phyloP scores from a whole-genome alignment of 2,329 filamentous ascomycete species.

The Claviceps humidiphila region DNA sequence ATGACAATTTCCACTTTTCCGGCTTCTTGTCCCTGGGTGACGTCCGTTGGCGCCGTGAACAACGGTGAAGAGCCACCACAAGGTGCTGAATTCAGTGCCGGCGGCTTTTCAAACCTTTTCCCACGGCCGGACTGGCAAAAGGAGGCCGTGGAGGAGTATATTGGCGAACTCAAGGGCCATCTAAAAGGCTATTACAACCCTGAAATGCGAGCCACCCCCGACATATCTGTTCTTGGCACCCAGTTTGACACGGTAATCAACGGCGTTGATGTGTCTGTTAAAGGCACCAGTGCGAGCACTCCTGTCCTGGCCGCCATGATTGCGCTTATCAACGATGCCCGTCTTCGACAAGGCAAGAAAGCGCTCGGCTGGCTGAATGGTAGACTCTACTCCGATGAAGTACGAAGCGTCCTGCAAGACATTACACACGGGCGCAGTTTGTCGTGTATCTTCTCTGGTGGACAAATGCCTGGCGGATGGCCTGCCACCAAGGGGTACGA shows the following conservation, averaged over 20 bases:
- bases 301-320: constrained; percentile 42
- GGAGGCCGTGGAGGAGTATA: constrained; percentile 25
- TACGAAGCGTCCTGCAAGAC: constrained; percentile 26
- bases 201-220: constrained; percentile 34
- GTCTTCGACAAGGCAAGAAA: constrained; percentile 33
- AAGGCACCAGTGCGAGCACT: constrained; percentile 38
- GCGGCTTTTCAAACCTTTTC: constrained; percentile 42
- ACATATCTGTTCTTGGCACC: constrained; percentile 42
- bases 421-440: constrained; percentile 26
- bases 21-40: constrained; percentile 54
- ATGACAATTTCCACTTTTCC: constrained; percentile 51
- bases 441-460: constrained; percentile 25
- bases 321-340: constrained; percentile 39
- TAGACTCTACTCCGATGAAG: constrained; percentile 27
- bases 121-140: constrained; percentile 32
- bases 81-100: constrained; percentile 32
- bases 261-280: constrained; percentile 15
- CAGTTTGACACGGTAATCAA: constrained; percentile 33
- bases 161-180: constrained; percentile 25
- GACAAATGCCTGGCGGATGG: constrained; percentile 27
- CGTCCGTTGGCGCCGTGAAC: constrained; percentile 47
- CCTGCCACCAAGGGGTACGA: constrained; percentile 32
- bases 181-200: constrained; percentile 32
- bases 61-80: constrained; percentile 23
- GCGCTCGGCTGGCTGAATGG: constrained; percentile 42